Base-by-base conservation (phyloP, 345 rosid species). In the Ailanthus altissimus region DNA sequence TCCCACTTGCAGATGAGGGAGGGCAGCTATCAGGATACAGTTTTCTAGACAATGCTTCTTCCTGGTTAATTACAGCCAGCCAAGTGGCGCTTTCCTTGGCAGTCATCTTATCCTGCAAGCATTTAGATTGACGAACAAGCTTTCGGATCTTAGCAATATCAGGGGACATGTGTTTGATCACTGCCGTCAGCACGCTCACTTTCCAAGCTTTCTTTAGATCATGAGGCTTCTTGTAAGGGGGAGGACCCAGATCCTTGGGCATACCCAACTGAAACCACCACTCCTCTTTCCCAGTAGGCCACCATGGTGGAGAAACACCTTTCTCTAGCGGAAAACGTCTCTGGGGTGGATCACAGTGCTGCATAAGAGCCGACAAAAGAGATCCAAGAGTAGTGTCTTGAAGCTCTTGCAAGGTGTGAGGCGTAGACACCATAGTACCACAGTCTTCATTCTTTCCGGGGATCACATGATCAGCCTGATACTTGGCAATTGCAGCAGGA, bases 101-200 rank as follows among this genome's bases (percentile, higher is more conserved):
- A 1, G 97, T 92, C 97, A 92, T 92, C 81, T 92, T 92, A 75
- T 92, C 97, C 86, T 92, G 95, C 80, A 92, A 82, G 80, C 97
- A 92, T 56, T 92, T 92, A 3, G 95, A 90, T 67, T 92, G 97
- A 43, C 93, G 88, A 36, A 92, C 97, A 78, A 92, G 97, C 87
- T 87, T 90, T 78, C 90, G 84, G 28, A 92, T 89, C 81, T 88
- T 90, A 15, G 90, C 88, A 21, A 92, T 89, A 73, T 92, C 90
- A 38, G 97, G 97, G 6, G 88, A 87, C 89, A 92, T 87, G 82
- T 92, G 95, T 85, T 89, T 92, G 63, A 92, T 92, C 53, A 92
- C 97, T 2, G 93, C 97, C 2, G 93, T 89, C 42, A 92, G 84
- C 59, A 90, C 95, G 70, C 93, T 83, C 16, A 92, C 93, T 79